Conservation (phyloP, 2,329 filamentous ascomycete genomes). For the Cladosporium colombiae region DNA sequence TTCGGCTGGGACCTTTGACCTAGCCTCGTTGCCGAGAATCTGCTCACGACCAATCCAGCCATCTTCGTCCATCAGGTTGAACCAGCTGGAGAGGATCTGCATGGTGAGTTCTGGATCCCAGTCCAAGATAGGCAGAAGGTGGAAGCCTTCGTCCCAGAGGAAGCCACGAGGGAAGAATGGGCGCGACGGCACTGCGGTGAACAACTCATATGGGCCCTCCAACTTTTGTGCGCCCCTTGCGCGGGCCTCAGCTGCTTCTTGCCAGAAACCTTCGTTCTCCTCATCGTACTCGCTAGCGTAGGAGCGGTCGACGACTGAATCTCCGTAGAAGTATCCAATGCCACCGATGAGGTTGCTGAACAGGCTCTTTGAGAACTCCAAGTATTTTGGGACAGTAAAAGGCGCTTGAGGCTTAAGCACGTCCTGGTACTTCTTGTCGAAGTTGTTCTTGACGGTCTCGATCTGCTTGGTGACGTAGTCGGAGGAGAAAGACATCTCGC, state of each 20-base stretch:
- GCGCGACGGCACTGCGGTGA: conserved; percentile 85
- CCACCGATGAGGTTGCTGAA: conserved; percentile 93
- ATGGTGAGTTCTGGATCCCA: conserved; percentile 88
- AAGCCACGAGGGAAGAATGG: conserved; percentile 97
- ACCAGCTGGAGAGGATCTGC: conserved; percentile 93
- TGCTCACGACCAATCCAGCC: conserved; percentile 98
- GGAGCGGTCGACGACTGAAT: conserved; percentile 85
- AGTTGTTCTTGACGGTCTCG: conserved; percentile 63
- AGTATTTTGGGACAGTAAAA: conserved; percentile 69
- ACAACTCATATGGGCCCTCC: conserved; percentile 85
- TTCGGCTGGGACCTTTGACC: conserved; percentile 89
- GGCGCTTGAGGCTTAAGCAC: conserved; percentile 74
- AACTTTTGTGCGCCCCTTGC: conserved; percentile 65
- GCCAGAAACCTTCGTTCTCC: conserved; percentile 93
- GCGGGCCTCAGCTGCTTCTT: conserved; percentile 80
- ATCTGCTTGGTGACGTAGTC: conserved; percentile 72
- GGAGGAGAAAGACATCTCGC: conserved; percentile 33
- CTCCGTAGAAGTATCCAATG: conserved; percentile 91
- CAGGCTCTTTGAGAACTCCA: conserved; percentile 80
- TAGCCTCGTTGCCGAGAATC: conserved; percentile 86
- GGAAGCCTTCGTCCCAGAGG: conserved; percentile 97
- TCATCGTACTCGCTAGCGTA: conserved; percentile 93
- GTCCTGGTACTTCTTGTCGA: conserved; percentile 72
- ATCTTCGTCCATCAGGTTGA: conserved; percentile 91
- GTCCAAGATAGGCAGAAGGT: conserved; percentile 84